Evolutionary conservation across 2,329 filamentous ascomycete genomes (phyloP).

Genomic region (Cladosporium sp.): DNA sequence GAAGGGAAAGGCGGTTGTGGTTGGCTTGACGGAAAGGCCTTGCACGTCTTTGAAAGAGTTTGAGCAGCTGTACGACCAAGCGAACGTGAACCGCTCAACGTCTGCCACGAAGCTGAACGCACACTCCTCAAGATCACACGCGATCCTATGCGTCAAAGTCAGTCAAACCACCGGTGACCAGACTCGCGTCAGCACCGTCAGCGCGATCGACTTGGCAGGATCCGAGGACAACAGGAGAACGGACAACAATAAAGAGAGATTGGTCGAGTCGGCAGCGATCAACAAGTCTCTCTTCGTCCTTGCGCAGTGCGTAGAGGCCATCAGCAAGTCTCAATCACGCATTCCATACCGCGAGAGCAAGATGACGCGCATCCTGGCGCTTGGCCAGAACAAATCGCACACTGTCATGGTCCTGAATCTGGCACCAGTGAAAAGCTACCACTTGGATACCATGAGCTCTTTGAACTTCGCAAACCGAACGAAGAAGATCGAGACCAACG

Average conservation of each 20-base stretch:
- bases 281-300: slow-evolving; percentile 97
- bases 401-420: slow-evolving; percentile 99
- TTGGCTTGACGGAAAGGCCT: slow-evolving; percentile 82
- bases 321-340: slow-evolving; percentile 85
- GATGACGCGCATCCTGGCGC: slow-evolving; percentile 82
- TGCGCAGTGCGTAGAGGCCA: slow-evolving; percentile 95
- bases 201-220: slow-evolving; percentile 94
- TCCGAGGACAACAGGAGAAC: slow-evolving; percentile 94
- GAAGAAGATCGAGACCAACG: slow-evolving; percentile 99
- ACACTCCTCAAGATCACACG: slow-evolving; percentile 95
- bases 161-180: slow-evolving; percentile 87
- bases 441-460: slow-evolving; percentile 97
- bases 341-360: slow-evolving; percentile 98
- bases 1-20: slow-evolving; percentile 85
- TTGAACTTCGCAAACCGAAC: slow-evolving; percentile 93
- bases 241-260: slow-evolving; percentile 86
- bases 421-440: slow-evolving; percentile 79
- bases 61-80: slow-evolving; percentile 97
- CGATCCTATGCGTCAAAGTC: slow-evolving; percentile 94
- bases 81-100: slow-evolving; percentile 91
- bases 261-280: slow-evolving; percentile 95
- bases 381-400: slow-evolving; percentile 87
- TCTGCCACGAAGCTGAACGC: slow-evolving; percentile 96
- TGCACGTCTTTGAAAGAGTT: slow-evolving; percentile 81
- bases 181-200: slow-evolving; percentile 94